A percentile compares a stretch with the other conserved stretches of the same genome.
Evolutionary conservation across 2,329 filamentous ascomycete genomes (phyloP).

Genomic region (Microdochium trichocladiopsis): DNA sequence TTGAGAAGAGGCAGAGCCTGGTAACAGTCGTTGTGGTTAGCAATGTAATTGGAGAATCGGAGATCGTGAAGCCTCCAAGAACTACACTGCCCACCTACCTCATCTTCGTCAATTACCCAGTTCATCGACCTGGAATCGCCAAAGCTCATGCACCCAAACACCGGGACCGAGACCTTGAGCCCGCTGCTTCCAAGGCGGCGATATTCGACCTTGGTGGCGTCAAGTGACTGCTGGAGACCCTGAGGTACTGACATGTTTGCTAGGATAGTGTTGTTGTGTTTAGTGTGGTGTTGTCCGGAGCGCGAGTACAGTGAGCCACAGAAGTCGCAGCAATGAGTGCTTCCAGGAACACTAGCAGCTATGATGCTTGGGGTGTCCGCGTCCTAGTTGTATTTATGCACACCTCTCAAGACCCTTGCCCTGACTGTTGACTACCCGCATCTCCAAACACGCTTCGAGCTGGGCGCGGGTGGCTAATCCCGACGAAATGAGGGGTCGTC

Average conservation of each 20-base stretch:
- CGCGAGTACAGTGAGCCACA: no score
- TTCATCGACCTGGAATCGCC: slow-evolving; percentile 42
- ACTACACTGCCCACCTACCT: slow-evolving; percentile 24
- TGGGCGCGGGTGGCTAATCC: no score
- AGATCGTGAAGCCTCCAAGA: background rate
- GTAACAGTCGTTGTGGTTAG: background rate
- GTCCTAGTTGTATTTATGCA: no score
- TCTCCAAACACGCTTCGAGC: no score
- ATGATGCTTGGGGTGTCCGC: no score
- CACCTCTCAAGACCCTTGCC: no score
- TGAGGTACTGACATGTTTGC: background rate
- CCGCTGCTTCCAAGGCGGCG: slow-evolving; percentile 52
- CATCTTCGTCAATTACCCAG: slow-evolving; percentile 52
- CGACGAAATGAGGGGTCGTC: no score
- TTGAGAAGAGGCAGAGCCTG: slow-evolving; percentile 51
- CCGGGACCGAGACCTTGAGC: slow-evolving; percentile 54
- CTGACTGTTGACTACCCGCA: no score
- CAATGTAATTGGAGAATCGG: background rate
- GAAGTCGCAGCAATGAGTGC: no score
- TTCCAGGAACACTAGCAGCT: no score
- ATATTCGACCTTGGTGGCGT: slow-evolving; percentile 37
- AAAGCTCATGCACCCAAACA: slow-evolving; percentile 59
- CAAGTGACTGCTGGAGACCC: slow-evolving; percentile 24
- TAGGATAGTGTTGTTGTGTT: background rate
- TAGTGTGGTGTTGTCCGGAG: background rate